Evolutionary conservation across 2,329 filamentous ascomycete genomes (phyloP), one percentile per base, ranked within the genome.

Genomic region (Fusarium graminum): DNA sequence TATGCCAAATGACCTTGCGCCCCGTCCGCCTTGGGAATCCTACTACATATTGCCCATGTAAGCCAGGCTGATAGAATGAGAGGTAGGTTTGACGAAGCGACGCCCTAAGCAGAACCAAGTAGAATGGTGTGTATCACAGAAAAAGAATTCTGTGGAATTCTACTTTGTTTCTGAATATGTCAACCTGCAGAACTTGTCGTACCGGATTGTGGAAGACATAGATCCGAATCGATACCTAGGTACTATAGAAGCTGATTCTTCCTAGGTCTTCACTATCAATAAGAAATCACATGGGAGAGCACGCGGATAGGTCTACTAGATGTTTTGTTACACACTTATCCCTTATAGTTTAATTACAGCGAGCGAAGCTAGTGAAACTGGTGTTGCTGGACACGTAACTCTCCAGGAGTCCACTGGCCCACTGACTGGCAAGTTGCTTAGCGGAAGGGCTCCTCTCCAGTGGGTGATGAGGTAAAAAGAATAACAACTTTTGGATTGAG

Each of bases 351-450:
- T 36, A 11, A 47, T 47, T 9, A 34, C n/a, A 47, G 38, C 28
- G 36, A 62, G 14, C 55, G 40, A 36, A 32, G 28, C 17, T 30
- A 22, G 38, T 43, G 29, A n/a, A 43, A 13, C 26, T 26, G 30
- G 38, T 52, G 26, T 29, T 38, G 16, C 50, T 51, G 39, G 44
- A 38, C 59, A 53, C 58, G 51, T 45, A 40, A 63, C 44, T 50
- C 25, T 41, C 34, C 53, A 40, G 53, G 53, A 60, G 41, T 55
- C 34, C 34, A 45, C 55, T 29, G 44, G 44, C 39, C 58, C 58
- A 63, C 59, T 29, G 32, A 38, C 28, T 28, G 49, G 42, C 19
- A 36, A 63, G 34, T 63, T 51, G 16, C 10, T 29, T 44, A 51
- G 41, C 51, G 28, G 44, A 25, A 12, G 17, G 34, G 32, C 26